These are phyloP conservation scores for Chenopodium album DNA, from an alignment of 148 eudicot genomes.

Conservation along the genomic window DNA sequence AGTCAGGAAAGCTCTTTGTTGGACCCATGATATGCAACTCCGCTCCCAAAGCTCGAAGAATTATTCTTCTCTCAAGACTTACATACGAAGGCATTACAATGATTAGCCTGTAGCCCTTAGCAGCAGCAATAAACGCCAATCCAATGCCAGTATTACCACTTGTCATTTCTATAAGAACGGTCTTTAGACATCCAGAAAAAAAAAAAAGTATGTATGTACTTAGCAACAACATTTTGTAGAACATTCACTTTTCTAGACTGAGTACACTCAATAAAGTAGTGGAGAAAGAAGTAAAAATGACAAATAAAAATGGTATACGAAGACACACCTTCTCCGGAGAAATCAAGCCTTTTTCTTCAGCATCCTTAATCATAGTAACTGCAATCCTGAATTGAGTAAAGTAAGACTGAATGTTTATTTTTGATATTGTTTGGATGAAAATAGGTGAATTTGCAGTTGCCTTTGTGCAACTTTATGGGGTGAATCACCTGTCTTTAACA, in stretches of 20 bases:
- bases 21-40: constrained; percentile 57
- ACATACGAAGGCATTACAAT: constrained; percentile 56
- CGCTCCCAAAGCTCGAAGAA: constrained; percentile 74
- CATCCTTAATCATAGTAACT: constrained; percentile 69
- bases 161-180: constrained; percentile 70
- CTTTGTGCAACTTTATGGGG: background rate
- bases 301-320: background rate
- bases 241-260: background rate
- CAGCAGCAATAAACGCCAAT: constrained; percentile 81
- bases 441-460: background rate
- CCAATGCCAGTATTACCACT: constrained; percentile 94
- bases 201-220: background rate
- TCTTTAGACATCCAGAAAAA: constrained; percentile 40
- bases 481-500: constrained; percentile 67
- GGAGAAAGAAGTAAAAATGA: background rate
- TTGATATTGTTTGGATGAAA: background rate
- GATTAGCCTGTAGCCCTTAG: constrained; percentile 74
- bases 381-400: constrained; percentile 50
- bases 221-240: background rate
- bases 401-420: background rate
- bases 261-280: background rate
- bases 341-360: constrained; percentile 75
- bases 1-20: constrained; percentile 50
- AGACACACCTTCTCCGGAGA: constrained; percentile 67
- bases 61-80: constrained; percentile 70